Conservation (phyloP, 768 basidiomycete genomes). For the Sarcomyxa edulis region DNA sequence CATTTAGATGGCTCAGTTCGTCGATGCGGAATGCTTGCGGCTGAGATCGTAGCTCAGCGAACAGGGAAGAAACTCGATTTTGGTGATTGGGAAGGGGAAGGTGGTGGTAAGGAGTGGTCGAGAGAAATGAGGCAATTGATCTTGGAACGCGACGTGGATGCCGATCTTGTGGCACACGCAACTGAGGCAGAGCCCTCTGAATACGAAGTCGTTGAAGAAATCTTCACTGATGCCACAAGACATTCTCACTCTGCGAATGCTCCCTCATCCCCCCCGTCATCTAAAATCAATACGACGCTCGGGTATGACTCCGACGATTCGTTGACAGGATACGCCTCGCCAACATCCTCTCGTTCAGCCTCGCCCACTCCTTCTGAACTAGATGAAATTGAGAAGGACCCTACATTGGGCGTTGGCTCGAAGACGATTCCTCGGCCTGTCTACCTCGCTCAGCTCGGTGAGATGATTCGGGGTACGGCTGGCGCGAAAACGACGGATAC, state of each 20-base stretch:
- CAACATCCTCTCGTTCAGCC: constrained; percentile 58
- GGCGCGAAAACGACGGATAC: constrained; percentile 46
- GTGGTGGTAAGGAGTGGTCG: constrained; percentile 60
- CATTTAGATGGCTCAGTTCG: constrained; percentile 76
- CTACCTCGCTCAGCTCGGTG: constrained; percentile 81
- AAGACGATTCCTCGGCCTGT: constrained; percentile 80
- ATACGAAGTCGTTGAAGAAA: constrained; percentile 7
- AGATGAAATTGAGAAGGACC: constrained; percentile 81
- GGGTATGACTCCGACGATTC: constrained; percentile 82
- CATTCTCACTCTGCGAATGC: too few species aligned
- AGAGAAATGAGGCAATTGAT: constrained; percentile 53
- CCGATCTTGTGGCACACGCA: constrained; percentile 20
- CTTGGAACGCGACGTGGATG: constrained; percentile 46
- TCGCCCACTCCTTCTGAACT: constrained; percentile 83
- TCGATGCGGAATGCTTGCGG: constrained; percentile 88
- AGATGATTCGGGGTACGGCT: constrained; percentile 63
- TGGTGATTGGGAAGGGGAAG: constrained; percentile 78
- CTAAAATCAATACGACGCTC: constrained; percentile 10
- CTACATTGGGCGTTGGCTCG: constrained; percentile 63
- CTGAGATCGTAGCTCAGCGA: constrained; percentile 67
- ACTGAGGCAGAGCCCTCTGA: too few species aligned
- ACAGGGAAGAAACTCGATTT: constrained; percentile 71
- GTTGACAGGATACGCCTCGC: constrained; percentile 73
- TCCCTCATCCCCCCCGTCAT: too few species aligned
- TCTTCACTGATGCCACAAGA: constrained; percentile 3